Base-by-base conservation (phyloP, 768 basidiomycete species). In the Cystobasidiopsis lactophilus region DNA sequence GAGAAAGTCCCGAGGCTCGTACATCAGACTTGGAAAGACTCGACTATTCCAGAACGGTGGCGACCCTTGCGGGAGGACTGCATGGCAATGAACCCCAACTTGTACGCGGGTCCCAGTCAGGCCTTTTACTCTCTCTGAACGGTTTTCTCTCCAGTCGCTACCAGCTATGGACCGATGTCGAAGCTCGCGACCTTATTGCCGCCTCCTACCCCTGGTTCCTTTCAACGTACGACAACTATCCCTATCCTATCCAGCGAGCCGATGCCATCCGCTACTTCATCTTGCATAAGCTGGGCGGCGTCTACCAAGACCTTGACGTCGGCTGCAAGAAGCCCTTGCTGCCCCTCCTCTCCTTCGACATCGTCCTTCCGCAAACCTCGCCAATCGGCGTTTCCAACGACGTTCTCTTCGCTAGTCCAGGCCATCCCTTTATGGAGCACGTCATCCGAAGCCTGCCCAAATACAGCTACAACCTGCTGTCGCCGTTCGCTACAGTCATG, bases 401-500 rank as follows among this genome's bases (percentile, higher is more conserved):
- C 69, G 76, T 98, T 65, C 91, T 98, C 72, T 82, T 95, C 58
- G 72, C 85, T 19, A 78, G 81, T 66, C 79, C 80, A 63, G 71
- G 71, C 1, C 85, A 88, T 58, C 81, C 85, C 1, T 84, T 98
- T 70, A 73, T 96, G 70, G 79, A 80, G 35, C 83, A 89, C 67
- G 82, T 85, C 46, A 89, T 95, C 58, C 81, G 88, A 69, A 85
- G 82, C 65, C 76, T 95, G 55, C 73, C 77, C 62, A 78, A 79
- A 19, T 98, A 89, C 65, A 85, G 96, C 69, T 85, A 91, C 66
- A 76, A 77, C 50, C 96, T 85, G 79, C 66, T 91, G 50, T 77
- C 89, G 64, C 93, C 95, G 68, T 98, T 96, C 60, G 93, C 93
- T 29, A 98, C 93, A 26, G 93, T 98, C 71, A 98, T 98, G 93